Base-by-base conservation (phyloP, 805 yeast genomes). In the Wickerhamiella alocasiicola region DNA sequence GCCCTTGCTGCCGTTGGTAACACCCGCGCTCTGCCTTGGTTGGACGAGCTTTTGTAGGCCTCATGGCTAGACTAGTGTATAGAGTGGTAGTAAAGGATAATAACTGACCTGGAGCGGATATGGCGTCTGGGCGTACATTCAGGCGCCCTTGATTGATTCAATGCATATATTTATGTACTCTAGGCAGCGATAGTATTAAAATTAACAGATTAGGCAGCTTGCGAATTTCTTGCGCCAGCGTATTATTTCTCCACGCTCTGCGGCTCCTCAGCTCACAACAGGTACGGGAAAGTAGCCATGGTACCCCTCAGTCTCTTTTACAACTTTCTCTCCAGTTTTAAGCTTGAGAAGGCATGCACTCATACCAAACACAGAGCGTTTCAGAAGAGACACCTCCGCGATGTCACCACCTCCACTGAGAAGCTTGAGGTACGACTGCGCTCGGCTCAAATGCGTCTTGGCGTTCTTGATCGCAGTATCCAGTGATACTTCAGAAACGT, bases 1-100 rank as follows among this genome's bases (percentile, higher is more conserved):
- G 84, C 78, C 68, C 78, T 81, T 57, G 91, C 79, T 50, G 95
- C 91, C 48, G 78, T 83, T 47, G 98, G 97, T 65, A 79, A 84
- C 63, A 75, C 79, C 46, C 78, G 76, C 58, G 76, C 74, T 50
- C 75, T 88, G 66, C 96, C 98, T 56, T 81, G 70, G 63, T 78
- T 80, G 55, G 85, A 81, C 63, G 95, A 91, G 68, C 78, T 88
- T 65, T 81, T 80, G 62, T 61, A 57, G 26, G 19, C 36, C n/a
- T n/a, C n/a, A n/a, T n/a, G n/a, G n/a, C n/a, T n/a, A n/a, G n/a
- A n/a, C n/a, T n/a, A n/a, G n/a, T n/a, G n/a, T n/a, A n/a, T n/a
- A n/a, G n/a, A n/a, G n/a, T n/a, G n/a, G n/a, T n/a, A n/a, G n/a
- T n/a, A n/a, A n/a, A n/a, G n/a, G n/a, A n/a, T n/a, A n/a, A n/a